Conservation (phyloP, 106 monocot genomes). For the Hemerocallis citrina region DNA sequence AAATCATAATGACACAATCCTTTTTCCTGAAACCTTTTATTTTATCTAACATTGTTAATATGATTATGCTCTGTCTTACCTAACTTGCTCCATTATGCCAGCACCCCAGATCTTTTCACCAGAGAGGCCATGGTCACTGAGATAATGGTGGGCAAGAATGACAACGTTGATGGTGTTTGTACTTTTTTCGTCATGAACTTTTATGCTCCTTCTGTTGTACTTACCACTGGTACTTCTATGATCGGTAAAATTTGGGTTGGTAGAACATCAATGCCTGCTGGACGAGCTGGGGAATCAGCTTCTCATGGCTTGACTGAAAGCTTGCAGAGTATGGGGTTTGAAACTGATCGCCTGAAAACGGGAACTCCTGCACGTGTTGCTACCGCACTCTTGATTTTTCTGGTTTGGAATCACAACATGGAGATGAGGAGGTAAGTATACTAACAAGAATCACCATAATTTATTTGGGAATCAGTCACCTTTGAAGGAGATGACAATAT, state of each 20-base stretch:
- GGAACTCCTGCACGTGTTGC: constrained; percentile 94
- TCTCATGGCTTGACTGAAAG: constrained; percentile 90
- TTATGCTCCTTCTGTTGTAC: constrained; percentile 86
- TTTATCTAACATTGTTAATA: neutral
- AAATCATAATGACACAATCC: neutral
- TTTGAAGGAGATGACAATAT: too few species aligned
- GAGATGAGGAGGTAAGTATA: constrained; percentile 77
- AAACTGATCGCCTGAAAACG: constrained; percentile 94
- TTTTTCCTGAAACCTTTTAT: neutral
- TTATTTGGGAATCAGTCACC: too few species aligned
- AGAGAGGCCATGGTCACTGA: constrained; percentile 99
- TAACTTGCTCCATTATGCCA: constrained; percentile 17
- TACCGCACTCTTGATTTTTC: constrained; percentile 72
- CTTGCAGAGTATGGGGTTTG: constrained; percentile 83
- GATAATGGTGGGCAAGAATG: constrained; percentile 80
- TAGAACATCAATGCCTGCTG: constrained; percentile 86
- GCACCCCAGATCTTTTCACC: constrained; percentile 86
- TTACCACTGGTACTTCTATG: constrained; percentile 98
- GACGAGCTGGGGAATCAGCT: constrained; percentile 96
- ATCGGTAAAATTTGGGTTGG: constrained; percentile 99
- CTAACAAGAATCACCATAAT: too few species aligned
- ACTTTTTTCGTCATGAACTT: constrained; percentile 96
- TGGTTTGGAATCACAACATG: constrained; percentile 81
- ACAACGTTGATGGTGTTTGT: constrained; percentile 76
- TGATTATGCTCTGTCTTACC: neutral